Base-by-base conservation (phyloP, 371 early-diverging fungal species). In the Smittium culicis region DNA sequence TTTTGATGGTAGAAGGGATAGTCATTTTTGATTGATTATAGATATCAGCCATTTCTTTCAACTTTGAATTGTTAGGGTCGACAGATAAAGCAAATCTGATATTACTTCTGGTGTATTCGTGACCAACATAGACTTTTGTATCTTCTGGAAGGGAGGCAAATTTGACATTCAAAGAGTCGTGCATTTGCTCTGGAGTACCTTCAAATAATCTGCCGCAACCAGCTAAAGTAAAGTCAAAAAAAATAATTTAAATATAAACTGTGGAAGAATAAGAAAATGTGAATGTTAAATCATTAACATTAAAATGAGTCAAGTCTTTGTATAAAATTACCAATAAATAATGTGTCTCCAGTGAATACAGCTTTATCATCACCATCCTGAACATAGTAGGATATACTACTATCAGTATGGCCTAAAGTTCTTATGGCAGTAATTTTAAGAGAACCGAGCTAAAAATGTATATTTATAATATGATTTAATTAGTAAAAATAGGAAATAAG, bases 121-220 rank as follows among this genome's bases (percentile, higher is more conserved):
- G 95, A 0, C 95, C 96, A 72, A 89, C 90, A 68, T 88, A 96
- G 25, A 95, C 90, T 61, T 82, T 74, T 0, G 95, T 95, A 30
- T 87, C 88, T 1, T 80, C 75, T 0, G 94, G 95, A 33, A 96
- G 74, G 34, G 77, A 77, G 0, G 77, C 86, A 20, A 90, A 75
- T 29, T 83, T 78, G 0, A 76, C 76, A 30, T 80, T 73, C 45
- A 96, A 78, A 2, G 89, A 86, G 33, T 79, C 74, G 76, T 87
- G 77, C 95, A 96, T 94, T 64, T 93, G 85, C 28, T 79, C 73
- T 0, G 92, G 82, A 0, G 86, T 86, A 30, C 95, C 96, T 75
- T 96, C 96, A 76, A 96, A 96, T 75, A 96, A 90, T 30, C 90
- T 79, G 2, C 96, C 96, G 70, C 94, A 94, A 0, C 92, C 91